A percentile compares a stretch with the other conserved stretches of the same genome.
These are phyloP conservation scores for Cudoniella acicularis DNA, from an alignment of 495 filamentous ascomycete genomes.

Conservation along the genomic window DNA sequence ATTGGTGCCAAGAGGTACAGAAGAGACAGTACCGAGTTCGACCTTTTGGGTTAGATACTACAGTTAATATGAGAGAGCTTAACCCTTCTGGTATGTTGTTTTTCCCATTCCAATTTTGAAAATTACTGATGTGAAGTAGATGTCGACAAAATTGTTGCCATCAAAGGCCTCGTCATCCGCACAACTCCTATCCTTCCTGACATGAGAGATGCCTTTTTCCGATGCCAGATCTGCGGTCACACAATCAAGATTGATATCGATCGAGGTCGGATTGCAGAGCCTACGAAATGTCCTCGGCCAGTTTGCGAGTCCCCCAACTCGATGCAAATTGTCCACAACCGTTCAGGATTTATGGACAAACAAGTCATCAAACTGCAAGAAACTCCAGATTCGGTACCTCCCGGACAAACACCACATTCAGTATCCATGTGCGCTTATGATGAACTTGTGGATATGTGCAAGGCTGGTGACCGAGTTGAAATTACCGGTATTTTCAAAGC, in stretches of 20 bases:
- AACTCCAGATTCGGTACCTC: slow-evolving; percentile 89
- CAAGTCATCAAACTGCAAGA: slow-evolving; percentile 99
- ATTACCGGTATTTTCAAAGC: slow-evolving; percentile 96
- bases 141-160: slow-evolving; percentile 92
- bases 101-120: slow-evolving; percentile 42
- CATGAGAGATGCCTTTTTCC: slow-evolving; percentile 95
- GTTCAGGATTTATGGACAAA: slow-evolving; percentile 92
- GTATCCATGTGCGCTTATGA: slow-evolving; percentile 96
- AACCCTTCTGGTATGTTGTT: slow-evolving; percentile 56
- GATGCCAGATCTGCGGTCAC: slow-evolving; percentile 87
- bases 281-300: slow-evolving; percentile 82
- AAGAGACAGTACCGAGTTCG: slow-evolving; percentile 67
- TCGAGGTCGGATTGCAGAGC: slow-evolving; percentile 92
- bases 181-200: slow-evolving; percentile 95
- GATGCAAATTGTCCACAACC: slow-evolving; percentile 98
- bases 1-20: slow-evolving; percentile 50
- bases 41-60: slow-evolving; percentile 82
- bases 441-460: slow-evolving; percentile 95
- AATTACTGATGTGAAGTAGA: slow-evolving; percentile 41
- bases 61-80: slow-evolving; percentile 89
- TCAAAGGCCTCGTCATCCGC: slow-evolving; percentile 96
- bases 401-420: slow-evolving; percentile 97
- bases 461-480: slow-evolving; percentile 93
- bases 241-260: slow-evolving; percentile 88
- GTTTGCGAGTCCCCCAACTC: slow-evolving; percentile 83